Evolutionary conservation across 2,329 filamentous ascomycete species (phyloP).

Genomic region (Neonectria faginata): DNA sequence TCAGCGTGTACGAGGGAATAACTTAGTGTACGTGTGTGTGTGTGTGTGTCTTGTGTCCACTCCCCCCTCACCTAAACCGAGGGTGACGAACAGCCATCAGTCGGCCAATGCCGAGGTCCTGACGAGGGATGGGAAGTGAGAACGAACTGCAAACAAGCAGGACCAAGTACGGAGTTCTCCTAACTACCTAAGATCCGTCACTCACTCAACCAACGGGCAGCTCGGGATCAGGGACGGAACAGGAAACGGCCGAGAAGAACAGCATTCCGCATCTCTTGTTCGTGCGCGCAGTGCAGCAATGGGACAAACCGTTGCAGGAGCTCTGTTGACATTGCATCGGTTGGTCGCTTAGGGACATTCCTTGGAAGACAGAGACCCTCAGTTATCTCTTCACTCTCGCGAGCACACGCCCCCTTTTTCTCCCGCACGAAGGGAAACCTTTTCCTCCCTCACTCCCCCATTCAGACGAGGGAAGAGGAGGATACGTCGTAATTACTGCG

Average conservation of each 20-base stretch:
- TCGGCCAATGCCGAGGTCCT: constrained; percentile 10
- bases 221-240: neutral
- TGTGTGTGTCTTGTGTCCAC: neutral
- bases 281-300: neutral
- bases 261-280: neutral
- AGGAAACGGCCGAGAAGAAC: neutral
- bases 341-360: constrained; percentile 4
- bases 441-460: neutral
- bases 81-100: constrained; percentile 4
- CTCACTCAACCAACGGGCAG: neutral
- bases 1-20: neutral
- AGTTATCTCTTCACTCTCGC: neutral
- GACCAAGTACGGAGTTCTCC: neutral
- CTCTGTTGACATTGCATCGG: neutral
- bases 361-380: constrained; percentile 3
- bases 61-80: neutral
- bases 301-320: neutral
- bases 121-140: neutral
- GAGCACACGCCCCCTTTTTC: constrained; percentile 7
- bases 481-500: neutral
- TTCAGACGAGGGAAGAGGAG: neutral
- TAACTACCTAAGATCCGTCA: neutral
- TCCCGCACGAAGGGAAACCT: neutral
- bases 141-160: neutral
- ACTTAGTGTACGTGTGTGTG: neutral